Base-by-base conservation (phyloP, 2,329 filamentous ascomycete genomes). In the Neocatenulostroma microsporum region DNA sequence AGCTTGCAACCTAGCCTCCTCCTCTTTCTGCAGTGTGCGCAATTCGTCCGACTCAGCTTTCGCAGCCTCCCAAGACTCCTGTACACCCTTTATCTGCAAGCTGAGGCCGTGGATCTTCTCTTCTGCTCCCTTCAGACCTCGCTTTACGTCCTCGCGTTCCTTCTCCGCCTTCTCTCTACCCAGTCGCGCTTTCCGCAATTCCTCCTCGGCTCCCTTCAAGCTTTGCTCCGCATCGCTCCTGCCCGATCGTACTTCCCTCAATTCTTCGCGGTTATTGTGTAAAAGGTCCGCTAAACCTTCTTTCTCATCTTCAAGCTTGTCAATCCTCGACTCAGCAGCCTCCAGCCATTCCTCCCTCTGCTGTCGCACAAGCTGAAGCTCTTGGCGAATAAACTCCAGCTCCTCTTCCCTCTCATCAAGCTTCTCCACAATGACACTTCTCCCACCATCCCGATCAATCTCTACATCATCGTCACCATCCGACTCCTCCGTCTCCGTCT, bases 261-360 rank as follows among this genome's bases (percentile, higher is more conserved):
- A 29, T 34, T 54, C 43, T 12, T 42, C 25, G 12, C 38, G 37
- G 18, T 45, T 41, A 8, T 42, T 29, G 10, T 45, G 23, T 27
- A 55, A 18, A 15, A 32, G 26, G n/a, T 41, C 23, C 25, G 45
- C 39, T 10, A 59, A 39, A 3, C 26, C 37, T 24, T 57, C 54
- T 34, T 57, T 59, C 39, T 58, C 55, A 9, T 41, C 46, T 18
- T 51, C 49, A 24, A 57, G 38, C 19, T 42, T 34, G 40, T 62
- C 58, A 11, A 60, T 51, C n/a, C 53, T 45, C 15, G 36, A 39
- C 40, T 61, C 58, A 6, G 58, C 58, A 17, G 45, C 45, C 38
- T 56, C 56, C n/a, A 61, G 30, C 48, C 55, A 52, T 39, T 53
- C 48, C 40, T 52, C 47, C 37, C 50, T 44, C 32, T 45, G 45